Percentiles rank a stretch among this genome's conserved stretches.
These are phyloP conservation scores for Tuber brumale DNA, from an alignment of 495 filamentous ascomycete genomes.

Conservation along the genomic window DNA sequence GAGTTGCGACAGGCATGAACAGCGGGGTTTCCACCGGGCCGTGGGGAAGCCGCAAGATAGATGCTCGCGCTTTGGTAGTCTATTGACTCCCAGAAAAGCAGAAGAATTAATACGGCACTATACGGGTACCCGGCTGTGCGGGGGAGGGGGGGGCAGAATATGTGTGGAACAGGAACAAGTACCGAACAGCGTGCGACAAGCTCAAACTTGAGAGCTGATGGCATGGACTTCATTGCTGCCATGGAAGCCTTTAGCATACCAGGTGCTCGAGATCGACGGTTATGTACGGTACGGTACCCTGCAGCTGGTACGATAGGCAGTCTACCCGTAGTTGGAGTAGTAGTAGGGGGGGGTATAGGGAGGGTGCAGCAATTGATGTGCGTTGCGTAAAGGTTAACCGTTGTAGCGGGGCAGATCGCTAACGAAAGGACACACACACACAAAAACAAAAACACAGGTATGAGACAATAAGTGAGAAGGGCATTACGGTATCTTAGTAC, in stretches of 20 bases:
- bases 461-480: neutral
- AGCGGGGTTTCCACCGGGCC: slow-evolving; percentile 81
- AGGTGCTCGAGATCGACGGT: neutral
- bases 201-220: slow-evolving; percentile 74
- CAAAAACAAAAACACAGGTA: neutral
- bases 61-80: slow-evolving; percentile 94
- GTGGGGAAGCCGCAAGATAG: slow-evolving; percentile 81
- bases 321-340: slow-evolving; percentile 6
- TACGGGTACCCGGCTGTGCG: neutral
- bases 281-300: neutral
- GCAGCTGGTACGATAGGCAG: neutral
- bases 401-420: neutral
- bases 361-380: slow-evolving; percentile 18
- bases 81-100: slow-evolving; percentile 41
- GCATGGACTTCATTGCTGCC: slow-evolving; percentile 51
- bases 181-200: slow-evolving; percentile 78
- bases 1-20: slow-evolving; percentile 99
- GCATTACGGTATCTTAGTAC: neutral
- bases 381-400: slow-evolving; percentile 6
- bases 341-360: neutral
- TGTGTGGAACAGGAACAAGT: slow-evolving; percentile 20
- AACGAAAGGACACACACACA: neutral
- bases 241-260: slow-evolving; percentile 41
- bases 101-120: neutral
- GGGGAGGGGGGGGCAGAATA: too few relatives aligned